Evolutionary conservation across 306 rosid genomes (phyloP), one percentile per base, ranked within the genome.

Genomic region (Boehmeria nivea): DNA sequence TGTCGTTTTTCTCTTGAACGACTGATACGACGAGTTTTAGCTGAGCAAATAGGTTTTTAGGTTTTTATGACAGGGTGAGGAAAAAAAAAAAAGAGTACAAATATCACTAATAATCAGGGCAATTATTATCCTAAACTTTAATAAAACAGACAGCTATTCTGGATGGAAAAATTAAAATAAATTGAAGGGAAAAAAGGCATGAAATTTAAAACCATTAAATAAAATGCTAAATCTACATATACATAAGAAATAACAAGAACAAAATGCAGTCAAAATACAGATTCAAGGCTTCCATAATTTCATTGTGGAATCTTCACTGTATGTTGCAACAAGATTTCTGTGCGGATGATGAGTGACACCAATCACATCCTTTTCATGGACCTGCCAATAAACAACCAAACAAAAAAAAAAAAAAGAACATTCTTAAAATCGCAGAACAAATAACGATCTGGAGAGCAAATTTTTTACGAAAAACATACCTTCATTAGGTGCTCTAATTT

Each of bases 401-500:
- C 20, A 20, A 60, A 7, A 60, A 17, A 43, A 25, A 37, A 46
- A 1, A 8, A 6, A 31, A 6, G 8, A 31, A 31, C 5, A 31
- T 31, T 31, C 5, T 31, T 1, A 31, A 31, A 31, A 31, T 2
- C 36, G 1, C 36, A 2, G 36, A 31, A 31, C 9, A 31, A 31
- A 10, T 31, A 10, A 31, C 5, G 36, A 6, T 4, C 5, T 31
- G 2, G 5, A 31, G 8, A 31, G 36, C 36, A 31, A 31, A 31
- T 4, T 4, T 31, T 31, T 6, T 31, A 10, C 5, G 9, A 31
- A 6, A 31, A 31, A 43, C 74, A 34, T 78, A 87, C 99, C 99
- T 87, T 93, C 99, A 87, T 81, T 39, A 93, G 80, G 83, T 93
- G 96, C 85, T 93, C 99, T 63, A 93, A 63, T 63, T 93, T 93